A percentile compares a stretch with the other conserved stretches of the same genome.
Conservation (phyloP, 352 stramenopile species). For the Phytophthora melonis region DNA sequence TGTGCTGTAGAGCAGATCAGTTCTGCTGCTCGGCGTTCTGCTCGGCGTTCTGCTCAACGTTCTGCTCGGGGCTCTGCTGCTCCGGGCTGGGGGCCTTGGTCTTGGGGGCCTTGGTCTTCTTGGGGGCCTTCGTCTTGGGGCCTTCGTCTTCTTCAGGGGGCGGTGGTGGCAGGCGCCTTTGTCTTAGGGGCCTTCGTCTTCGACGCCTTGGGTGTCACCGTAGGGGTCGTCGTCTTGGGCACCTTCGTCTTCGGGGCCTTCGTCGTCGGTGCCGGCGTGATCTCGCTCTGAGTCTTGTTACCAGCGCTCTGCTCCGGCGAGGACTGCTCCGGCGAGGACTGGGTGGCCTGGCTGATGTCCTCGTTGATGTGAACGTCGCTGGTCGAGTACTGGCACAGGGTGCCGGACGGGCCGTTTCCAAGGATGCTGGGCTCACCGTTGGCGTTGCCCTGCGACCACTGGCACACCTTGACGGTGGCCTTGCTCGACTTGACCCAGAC, state of each 20-base stretch:
- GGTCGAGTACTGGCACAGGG: conserved; percentile 23
- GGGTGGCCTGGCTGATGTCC: conserved; percentile 11
- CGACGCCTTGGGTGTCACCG: no score
- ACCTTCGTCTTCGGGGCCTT: not conserved
- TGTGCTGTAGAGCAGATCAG: no score
- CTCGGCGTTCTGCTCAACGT: no score
- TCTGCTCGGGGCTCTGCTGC: no score
- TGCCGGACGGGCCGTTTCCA: conserved; percentile 1
- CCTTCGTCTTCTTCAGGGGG: not conserved
- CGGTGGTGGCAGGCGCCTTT: not conserved
- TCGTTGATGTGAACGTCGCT: conserved; percentile 33
- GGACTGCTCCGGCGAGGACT: not conserved
- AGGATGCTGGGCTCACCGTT: no score
- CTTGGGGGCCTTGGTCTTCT: not conserved
- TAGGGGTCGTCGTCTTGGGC: no score
- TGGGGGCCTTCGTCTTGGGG: conserved; percentile 3
- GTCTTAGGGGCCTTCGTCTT: conserved; percentile 8
- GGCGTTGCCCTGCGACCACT: no score
- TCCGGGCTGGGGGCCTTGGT: not conserved
- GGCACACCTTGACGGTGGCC: no score
- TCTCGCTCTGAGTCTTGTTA: not conserved
- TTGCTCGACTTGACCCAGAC: no score
- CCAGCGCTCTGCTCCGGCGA: not conserved
- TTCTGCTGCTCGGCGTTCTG: no score
- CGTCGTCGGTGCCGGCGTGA: no score